Percentiles rank a stretch among this genome's conserved stretches.
These are phyloP conservation scores for Mycena crocata DNA, from an alignment of 768 basidiomycete genomes.

Conservation along the genomic window DNA sequence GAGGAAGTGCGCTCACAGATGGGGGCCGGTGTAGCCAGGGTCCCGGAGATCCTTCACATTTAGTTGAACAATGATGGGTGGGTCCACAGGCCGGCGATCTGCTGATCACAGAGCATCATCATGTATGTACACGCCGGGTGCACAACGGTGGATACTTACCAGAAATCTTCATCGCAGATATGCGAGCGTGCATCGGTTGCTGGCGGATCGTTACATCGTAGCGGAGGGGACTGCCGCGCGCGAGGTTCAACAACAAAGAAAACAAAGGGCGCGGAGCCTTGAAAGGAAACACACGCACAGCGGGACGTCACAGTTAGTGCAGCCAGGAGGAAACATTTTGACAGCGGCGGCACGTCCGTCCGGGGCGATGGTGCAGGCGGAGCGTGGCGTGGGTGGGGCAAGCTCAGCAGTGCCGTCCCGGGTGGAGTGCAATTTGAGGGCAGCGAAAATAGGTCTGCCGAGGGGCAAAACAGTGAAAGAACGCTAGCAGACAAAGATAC, in stretches of 20 bases:
- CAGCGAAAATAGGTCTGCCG: conserved; percentile 20
- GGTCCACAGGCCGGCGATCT: conserved; percentile 36
- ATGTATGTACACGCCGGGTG: background rate
- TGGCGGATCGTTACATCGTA: conserved; percentile 32
- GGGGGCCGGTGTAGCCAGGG: conserved; percentile 12
- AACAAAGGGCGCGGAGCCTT: background rate
- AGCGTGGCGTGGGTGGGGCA: background rate
- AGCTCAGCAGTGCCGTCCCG: background rate
- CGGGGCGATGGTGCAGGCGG: conserved; percentile 7
- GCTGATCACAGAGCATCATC: conserved; percentile 26
- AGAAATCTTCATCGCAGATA: conserved; percentile 36
- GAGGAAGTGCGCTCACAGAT: conserved; percentile 13
- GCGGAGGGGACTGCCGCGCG: conserved; percentile 1
- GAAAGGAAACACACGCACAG: conserved; percentile 10
- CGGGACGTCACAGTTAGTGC: background rate
- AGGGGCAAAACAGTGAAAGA: no score
- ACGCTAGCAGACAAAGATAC: no score
- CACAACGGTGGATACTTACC: conserved; percentile 14
- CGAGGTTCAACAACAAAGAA: background rate
- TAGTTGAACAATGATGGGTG: conserved; percentile 32
- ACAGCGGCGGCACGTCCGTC: no score
- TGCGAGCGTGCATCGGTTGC: conserved; percentile 33
- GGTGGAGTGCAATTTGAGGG: conserved; percentile 23
- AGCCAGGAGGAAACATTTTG: no score
- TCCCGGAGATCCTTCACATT: conserved; percentile 26